Base-by-base conservation (phyloP, 257 asterid species). In the Solanum corneliomulleri region DNA sequence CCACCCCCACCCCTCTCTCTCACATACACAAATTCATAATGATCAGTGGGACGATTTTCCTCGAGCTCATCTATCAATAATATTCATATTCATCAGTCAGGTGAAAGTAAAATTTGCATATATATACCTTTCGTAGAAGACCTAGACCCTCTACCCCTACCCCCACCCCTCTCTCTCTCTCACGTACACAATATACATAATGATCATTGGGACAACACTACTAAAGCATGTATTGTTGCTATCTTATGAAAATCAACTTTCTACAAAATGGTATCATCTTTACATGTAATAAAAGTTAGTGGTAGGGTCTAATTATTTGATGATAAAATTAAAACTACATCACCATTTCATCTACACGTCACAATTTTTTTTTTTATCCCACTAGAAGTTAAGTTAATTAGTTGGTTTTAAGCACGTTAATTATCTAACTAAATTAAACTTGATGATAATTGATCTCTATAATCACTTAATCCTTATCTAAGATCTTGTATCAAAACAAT, bases 191-290 rank as follows among this genome's bases (percentile, higher is more conserved):
- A 16, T 42, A 25, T 66, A 44, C 14, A 44, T 62, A 47, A 25
- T 11, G 16, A 74, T 21, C 14, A 74, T 21, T 74, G 18, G 31
- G 13, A 37, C 82, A 75, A 23, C 29, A 42, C 27, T 23, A 41
- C 41, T 77, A 47, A 77, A 77, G 33, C 16, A 78, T 78, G 84
- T 85, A 70, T 68, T 82, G 85, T 88, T 82, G 88, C 89, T 70
- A 87, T 84, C 66, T 49, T 91, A 86, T 85, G 44, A 86, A 75
- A 82, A 85, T 87, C 77, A 75, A 49, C 88, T 86, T 89, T 90
- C 47, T 87, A 77, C 75, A 85, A 87, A 87, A 66, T 80, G 91
- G 88, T 86, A 88, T 90, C 83, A 85, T 70, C 82, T 72, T 84
- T 27, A 81, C 85, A 70, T 86, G 39, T 78, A 45, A 64, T 84